Evolutionary conservation across 305 asterid species (phyloP).

Genomic region (Coffea humblotiana): DNA sequence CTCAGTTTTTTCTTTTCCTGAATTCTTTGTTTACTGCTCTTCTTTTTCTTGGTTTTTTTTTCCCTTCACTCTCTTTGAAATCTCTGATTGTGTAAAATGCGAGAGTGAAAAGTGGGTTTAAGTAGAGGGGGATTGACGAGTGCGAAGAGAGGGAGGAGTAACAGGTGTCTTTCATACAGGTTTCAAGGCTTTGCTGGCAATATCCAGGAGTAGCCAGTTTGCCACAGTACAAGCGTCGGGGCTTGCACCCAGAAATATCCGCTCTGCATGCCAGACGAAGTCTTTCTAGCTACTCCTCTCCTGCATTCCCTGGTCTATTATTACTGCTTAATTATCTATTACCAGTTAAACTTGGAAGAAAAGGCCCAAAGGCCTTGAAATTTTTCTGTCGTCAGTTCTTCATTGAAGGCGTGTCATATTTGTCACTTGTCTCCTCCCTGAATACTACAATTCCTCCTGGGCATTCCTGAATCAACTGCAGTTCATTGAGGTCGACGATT

Average conservation of each 20-base stretch:
- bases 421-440: too few species aligned
- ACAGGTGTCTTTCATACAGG: conserved; percentile 77
- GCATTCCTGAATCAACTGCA: too few species aligned
- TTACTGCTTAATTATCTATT: too few species aligned
- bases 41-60: not conserved
- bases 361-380: too few species aligned
- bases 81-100: not conserved
- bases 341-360: too few species aligned
- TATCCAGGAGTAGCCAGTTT: conserved; percentile 33
- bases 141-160: not conserved
- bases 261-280: conserved; percentile 11
- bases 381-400: not conserved
- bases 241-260: not conserved
- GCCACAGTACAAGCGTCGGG: not conserved
- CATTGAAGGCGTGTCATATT: not conserved
- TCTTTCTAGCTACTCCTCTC: not conserved
- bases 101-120: conserved; percentile 24
- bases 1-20: not conserved
- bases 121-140: conserved; percentile 28
- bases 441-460: too few species aligned
- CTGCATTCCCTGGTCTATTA: not conserved
- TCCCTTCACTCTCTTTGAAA: not conserved
- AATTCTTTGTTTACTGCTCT: not conserved
- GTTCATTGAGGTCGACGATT: too few species aligned
- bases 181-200: conserved; percentile 33